Conservation (phyloP, 139 green algal species). For the Chlorella sp. region DNA sequence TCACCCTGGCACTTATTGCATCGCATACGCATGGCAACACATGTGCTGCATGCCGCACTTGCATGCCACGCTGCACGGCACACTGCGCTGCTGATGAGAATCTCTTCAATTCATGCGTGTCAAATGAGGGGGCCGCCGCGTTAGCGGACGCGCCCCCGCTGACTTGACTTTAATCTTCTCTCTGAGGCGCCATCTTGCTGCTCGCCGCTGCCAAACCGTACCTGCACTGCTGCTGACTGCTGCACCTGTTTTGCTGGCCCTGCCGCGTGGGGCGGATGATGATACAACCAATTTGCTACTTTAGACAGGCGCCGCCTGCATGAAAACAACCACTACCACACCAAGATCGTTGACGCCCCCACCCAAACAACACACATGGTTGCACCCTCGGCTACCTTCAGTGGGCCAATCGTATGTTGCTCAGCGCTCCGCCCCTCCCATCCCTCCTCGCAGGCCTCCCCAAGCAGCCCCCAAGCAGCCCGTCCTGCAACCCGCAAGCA, state of each 20-base stretch:
- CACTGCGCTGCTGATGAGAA: slow-evolving; percentile 46
- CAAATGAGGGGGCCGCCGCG: slow-evolving; percentile 44
- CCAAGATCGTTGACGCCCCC: not conserved
- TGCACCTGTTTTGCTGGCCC: no score
- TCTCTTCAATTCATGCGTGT: slow-evolving; percentile 62
- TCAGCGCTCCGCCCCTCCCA: no score
- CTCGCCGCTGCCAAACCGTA: no score
- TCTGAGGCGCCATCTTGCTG: slow-evolving; percentile 40
- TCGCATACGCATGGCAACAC: no score
- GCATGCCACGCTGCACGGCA: not conserved
- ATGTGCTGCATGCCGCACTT: not conserved
- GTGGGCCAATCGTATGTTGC: no score
- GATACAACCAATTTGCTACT: not conserved
- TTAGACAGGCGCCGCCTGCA: not conserved
- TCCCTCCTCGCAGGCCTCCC: no score
- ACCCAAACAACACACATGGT: no score
- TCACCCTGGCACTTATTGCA: not conserved
- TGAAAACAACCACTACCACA: not conserved
- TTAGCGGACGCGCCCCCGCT: not conserved
- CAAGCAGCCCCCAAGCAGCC: no score
- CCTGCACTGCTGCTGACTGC: no score
- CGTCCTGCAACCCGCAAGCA: no score
- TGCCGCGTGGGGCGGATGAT: no score
- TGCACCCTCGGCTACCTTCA: no score
- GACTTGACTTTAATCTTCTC: slow-evolving; percentile 53